phyloP scores from a whole-genome alignment of 2,329 filamentous ascomycete species.

The Exophiala oligosperma region DNA sequence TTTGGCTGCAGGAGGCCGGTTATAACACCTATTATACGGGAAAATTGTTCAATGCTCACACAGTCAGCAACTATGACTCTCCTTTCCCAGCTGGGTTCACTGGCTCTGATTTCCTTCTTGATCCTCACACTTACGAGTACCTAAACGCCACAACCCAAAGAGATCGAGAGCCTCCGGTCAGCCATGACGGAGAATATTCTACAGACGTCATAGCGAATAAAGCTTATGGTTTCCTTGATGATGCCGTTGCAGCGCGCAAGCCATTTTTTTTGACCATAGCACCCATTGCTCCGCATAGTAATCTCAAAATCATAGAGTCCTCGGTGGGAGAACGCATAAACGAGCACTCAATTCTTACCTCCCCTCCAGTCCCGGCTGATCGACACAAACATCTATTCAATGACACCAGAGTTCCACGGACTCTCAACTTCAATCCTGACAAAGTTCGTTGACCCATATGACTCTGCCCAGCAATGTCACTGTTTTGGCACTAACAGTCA shows the following conservation, averaged over 20 bases:
- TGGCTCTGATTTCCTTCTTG: conserved; percentile 45
- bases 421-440: conserved; percentile 65
- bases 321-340: conserved; percentile 46
- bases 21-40: conserved; percentile 57
- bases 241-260: conserved; percentile 51
- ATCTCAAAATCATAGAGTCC: conserved; percentile 44
- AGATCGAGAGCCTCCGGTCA: conserved; percentile 57
- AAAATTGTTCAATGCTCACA: conserved; percentile 56
- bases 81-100: conserved; percentile 40
- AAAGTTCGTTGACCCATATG: conserved; percentile 38
- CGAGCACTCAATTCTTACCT: conserved; percentile 31
- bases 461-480: background rate
- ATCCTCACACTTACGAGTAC: conserved; percentile 62
- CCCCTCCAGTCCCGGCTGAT: no score
- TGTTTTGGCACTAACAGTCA: conserved; percentile 10
- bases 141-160: conserved; percentile 64
- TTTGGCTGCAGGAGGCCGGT: conserved; percentile 54
- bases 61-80: conserved; percentile 49
- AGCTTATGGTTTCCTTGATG: conserved; percentile 60
- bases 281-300: conserved; percentile 66
- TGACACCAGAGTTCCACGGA: conserved; percentile 60
- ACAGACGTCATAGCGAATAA: conserved; percentile 62
- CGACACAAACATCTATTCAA: conserved; percentile 63
- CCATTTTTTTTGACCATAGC: conserved; percentile 70
- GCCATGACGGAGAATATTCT: conserved; percentile 56